These are phyloP conservation scores for Luvunga scandens DNA, from an alignment of 345 rosid genomes.

Conservation along the genomic window DNA sequence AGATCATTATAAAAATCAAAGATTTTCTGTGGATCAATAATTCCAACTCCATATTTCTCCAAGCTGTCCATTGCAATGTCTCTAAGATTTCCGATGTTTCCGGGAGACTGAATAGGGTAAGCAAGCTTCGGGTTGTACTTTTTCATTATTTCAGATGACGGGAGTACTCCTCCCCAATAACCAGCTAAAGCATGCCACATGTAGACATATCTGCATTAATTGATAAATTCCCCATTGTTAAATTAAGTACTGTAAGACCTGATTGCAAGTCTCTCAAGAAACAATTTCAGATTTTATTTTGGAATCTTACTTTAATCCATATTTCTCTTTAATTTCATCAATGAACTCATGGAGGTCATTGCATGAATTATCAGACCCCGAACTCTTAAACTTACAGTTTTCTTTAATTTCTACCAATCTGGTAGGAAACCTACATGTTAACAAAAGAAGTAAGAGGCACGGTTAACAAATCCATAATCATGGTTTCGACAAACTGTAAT, in stretches of 20 bases:
- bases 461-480: not conserved
- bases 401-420: constrained; percentile 52
- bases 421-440: constrained; percentile 44
- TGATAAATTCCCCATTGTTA: not conserved
- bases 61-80: constrained; percentile 38
- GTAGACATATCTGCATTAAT: constrained; percentile 46
- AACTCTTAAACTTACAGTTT: constrained; percentile 45
- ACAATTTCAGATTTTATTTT: not conserved
- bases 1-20: constrained; percentile 48
- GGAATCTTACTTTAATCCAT: constrained; percentile 36
- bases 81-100: constrained; percentile 29
- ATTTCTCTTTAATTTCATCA: constrained; percentile 30
- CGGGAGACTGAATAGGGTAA: constrained; percentile 50
- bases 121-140: constrained; percentile 46
- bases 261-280: not conserved
- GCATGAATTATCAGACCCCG: constrained; percentile 25
- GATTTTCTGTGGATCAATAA: constrained; percentile 38
- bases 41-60: constrained; percentile 43
- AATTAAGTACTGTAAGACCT: constrained; percentile 2
- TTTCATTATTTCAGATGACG: constrained; percentile 47
- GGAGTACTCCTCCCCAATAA: constrained; percentile 64
- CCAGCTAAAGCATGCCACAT: constrained; percentile 63
- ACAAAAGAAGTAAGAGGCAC: constrained; percentile 7
- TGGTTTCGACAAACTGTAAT: too few relatives aligned
- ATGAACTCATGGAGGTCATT: constrained; percentile 36